These are phyloP conservation scores for Oryza officinalis DNA, from an alignment of 176 grass and related monocot species.

Conservation along the genomic window DNA sequence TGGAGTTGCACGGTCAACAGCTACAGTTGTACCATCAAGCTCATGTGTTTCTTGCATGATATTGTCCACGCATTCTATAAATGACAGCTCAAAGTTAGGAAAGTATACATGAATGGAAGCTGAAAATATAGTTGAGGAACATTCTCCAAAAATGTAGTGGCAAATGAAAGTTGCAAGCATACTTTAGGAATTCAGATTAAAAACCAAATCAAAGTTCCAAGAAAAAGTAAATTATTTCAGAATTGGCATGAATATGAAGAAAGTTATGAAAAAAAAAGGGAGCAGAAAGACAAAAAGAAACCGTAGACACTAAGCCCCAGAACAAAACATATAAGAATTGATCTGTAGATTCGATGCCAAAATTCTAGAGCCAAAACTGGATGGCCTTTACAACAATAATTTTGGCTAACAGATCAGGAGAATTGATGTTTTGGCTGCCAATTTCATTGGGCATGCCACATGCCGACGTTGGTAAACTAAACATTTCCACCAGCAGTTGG, in stretches of 20 bases:
- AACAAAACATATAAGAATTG: not conserved
- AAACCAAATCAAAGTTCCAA: not conserved
- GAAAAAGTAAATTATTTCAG: constrained; percentile 17
- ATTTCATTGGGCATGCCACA: not conserved
- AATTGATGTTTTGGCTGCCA: not conserved
- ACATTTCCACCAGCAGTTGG: not conserved
- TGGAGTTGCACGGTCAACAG: constrained; percentile 64
- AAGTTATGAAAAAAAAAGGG: too few species aligned
- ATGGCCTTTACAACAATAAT: not conserved
- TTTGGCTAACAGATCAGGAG: not conserved
- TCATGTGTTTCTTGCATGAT: constrained; percentile 58
- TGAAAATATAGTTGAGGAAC: constrained; percentile 8
- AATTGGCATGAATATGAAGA: constrained; percentile 4
- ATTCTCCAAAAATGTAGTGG: not conserved
- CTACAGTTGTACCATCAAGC: constrained; percentile 52
- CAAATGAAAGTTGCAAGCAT: constrained; percentile 11
- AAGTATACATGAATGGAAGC: not conserved
- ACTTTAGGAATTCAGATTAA: not conserved
- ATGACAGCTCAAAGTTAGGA: constrained; percentile 17
- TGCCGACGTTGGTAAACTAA: not conserved
- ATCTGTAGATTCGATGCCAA: not conserved
- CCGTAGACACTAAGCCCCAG: not conserved
- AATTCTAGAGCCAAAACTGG: not conserved
- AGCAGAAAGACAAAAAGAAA: not conserved
- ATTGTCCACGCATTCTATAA: constrained; percentile 51